Evolutionary conservation across 345 rosid species (phyloP), one percentile per base, ranked within the genome.

Genomic region (Xanthoceras sorbifolium): DNA sequence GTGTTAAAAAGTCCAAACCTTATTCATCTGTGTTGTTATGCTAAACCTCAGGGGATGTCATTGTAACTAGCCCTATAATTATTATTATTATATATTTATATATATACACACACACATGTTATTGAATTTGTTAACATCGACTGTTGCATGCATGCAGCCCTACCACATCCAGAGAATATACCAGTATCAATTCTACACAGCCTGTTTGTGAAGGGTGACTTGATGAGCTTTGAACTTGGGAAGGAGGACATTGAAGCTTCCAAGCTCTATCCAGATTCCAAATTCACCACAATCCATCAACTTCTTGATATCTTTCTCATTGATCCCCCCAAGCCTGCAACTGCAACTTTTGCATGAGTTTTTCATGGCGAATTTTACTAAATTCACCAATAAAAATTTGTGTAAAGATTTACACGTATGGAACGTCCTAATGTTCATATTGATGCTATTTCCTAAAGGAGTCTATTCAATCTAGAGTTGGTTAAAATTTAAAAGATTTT

Each of bases 261-360:
- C 2, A 34, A 8, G 26, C 23, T 85, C n/a, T 81, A 78, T 69
- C 80, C 84, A 15, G 83, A 81, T 59, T 52, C 20, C 15, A 40
- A 76, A 8, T 74, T 73, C 70, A 76, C 65, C 10, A 22, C 78
- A 4, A 22, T 76, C 0, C 76, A 80, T 50, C 75, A 74, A 34
- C 78, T 85, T 62, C 83, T 85, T 52, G 84, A 85, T 71, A 18
- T 78, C 48, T 78, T 85, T 55, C 77, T 82, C 4, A 4, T n/a
- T 20, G 26, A 22, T 25, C 82, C 80, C 10, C 83, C 83, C 8
- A 32, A 44, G 3, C 78, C 78, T 12, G 61, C 84, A 8, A 1
- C 0, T 1, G 78, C 80, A n/a, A 76, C 84, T 0, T 77, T 77
- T 74, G 83, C 32, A 65, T 81, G 74, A 76, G 25, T 38, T 9